Evolutionary conservation across 1,284 basidiomycete species (phyloP).

Genomic region (Trametes versicolor): DNA sequence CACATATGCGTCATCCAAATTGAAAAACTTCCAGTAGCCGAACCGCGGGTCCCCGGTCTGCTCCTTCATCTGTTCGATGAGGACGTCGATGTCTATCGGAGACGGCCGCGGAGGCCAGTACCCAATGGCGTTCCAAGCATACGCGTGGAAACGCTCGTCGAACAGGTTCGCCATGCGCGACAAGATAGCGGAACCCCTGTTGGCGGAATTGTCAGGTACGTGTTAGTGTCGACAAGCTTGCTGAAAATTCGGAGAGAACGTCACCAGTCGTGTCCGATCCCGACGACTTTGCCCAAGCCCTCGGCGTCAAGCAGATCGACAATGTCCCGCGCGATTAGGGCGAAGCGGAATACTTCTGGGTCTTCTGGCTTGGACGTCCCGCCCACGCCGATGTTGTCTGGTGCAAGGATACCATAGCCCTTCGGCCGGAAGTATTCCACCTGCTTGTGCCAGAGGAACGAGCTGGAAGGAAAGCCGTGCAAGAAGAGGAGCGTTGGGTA

Average conservation of each 20-base stretch:
- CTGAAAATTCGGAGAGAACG: not conserved
- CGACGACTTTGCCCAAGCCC: conserved; percentile 48
- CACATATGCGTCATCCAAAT: conserved; percentile 42
- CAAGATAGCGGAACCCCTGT: conserved; percentile 50
- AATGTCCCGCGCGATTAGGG: conserved; percentile 51
- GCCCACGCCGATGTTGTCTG: conserved; percentile 63
- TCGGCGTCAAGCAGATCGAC: conserved; percentile 56
- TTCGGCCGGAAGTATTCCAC: conserved; percentile 50
- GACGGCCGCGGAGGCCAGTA: conserved; percentile 45
- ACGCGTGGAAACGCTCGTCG: conserved; percentile 52
- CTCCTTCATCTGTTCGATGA: not conserved
- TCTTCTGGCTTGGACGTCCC: conserved; percentile 57
- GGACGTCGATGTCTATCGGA: not conserved
- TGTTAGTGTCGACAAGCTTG: too few relatives aligned
- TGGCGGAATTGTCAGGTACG: too few relatives aligned
- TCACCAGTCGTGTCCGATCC: conserved; percentile 61
- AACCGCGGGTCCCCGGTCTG: conserved; percentile 44
- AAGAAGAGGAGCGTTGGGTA: conserved; percentile 54
- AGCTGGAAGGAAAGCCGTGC: conserved; percentile 58
- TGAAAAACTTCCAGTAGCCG: conserved; percentile 55
- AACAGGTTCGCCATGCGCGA: conserved; percentile 51
- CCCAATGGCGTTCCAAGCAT: conserved; percentile 52
- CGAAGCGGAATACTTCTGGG: conserved; percentile 46
- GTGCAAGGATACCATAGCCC: conserved; percentile 59
- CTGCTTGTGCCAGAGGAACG: conserved; percentile 56